phyloP scores from a whole-genome alignment of 768 basidiomycete genomes.

The Mycena filopes region DNA sequence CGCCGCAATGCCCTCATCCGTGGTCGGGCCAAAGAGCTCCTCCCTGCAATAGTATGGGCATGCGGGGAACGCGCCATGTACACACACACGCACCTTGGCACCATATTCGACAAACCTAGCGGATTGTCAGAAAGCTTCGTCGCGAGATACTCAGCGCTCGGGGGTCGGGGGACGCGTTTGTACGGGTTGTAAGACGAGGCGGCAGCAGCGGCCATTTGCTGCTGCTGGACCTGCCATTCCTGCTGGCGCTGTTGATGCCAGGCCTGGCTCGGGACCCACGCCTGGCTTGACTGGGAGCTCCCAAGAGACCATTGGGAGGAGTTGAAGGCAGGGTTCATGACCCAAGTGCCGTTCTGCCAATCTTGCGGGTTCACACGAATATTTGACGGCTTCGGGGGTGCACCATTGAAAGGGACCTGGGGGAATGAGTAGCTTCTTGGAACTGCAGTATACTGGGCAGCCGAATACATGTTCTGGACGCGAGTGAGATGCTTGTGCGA shows the following conservation, averaged over 20 bases:
- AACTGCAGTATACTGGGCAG: conserved; percentile 23
- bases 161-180: conserved; percentile 69
- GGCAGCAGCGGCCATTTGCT: conserved; percentile 39
- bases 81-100: conserved; percentile 61
- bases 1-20: conserved; percentile 45
- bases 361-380: conserved; percentile 31
- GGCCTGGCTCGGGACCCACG: conserved; percentile 54
- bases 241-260: conserved; percentile 49
- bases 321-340: conserved; percentile 53
- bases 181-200: conserved; percentile 64
- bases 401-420: conserved; percentile 31
- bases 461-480: conserved; percentile 17
- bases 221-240: conserved; percentile 37
- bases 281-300: conserved; percentile 37
- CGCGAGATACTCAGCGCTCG: conserved; percentile 74
- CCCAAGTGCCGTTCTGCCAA: conserved; percentile 33
- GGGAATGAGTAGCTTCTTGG: conserved; percentile 26
- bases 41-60: conserved; percentile 39
- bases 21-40: conserved; percentile 46
- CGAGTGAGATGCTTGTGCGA: no score
- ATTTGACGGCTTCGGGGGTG: conserved; percentile 30
- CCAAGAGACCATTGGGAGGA: conserved; percentile 38
- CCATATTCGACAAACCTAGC: conserved; percentile 72
- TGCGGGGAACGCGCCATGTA: conserved; percentile 8
- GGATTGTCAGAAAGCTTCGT: conserved; percentile 70